phyloP scores from a whole-genome alignment of 371 early-diverging fungal genomes.

The Lichtheimia hyalospora region DNA sequence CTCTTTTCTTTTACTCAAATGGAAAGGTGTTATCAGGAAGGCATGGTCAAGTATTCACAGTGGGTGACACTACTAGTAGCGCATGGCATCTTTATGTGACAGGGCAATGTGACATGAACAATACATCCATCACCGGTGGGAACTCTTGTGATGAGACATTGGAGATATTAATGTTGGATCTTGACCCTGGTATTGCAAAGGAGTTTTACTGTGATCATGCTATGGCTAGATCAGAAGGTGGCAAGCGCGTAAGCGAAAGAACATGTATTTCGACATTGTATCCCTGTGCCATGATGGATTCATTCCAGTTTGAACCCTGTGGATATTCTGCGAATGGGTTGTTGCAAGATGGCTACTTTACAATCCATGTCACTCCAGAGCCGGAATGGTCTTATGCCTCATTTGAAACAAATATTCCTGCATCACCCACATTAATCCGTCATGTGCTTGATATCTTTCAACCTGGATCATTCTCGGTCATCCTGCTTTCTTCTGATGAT shows the following conservation, averaged over 20 bases:
- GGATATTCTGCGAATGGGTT: conserved; percentile 94
- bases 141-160: conserved; percentile 79
- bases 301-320: conserved; percentile 90
- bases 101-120: conserved; percentile 44
- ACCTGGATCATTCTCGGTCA: too few relatives aligned
- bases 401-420: conserved; percentile 93
- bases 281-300: conserved; percentile 77
- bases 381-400: conserved; percentile 94
- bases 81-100: conserved; percentile 94
- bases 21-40: conserved; percentile 27
- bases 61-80: conserved; percentile 90
- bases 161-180: conserved; percentile 93
- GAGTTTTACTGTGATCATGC: conserved; percentile 62
- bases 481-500: too few relatives aligned
- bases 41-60: conserved; percentile 81
- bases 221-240: conserved; percentile 53
- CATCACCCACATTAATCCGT: conserved; percentile 26
- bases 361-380: conserved; percentile 97
- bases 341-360: conserved; percentile 82
- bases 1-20: too few relatives aligned
- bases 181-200: conserved; percentile 70
- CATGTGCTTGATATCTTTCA: too few relatives aligned
- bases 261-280: conserved; percentile 80
- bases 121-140: conserved; percentile 48
- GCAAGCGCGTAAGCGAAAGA: conserved; percentile 61